These are phyloP conservation scores for Colletotrichum siamense DNA, from an alignment of 2,329 filamentous ascomycete species.

Conservation along the genomic window DNA sequence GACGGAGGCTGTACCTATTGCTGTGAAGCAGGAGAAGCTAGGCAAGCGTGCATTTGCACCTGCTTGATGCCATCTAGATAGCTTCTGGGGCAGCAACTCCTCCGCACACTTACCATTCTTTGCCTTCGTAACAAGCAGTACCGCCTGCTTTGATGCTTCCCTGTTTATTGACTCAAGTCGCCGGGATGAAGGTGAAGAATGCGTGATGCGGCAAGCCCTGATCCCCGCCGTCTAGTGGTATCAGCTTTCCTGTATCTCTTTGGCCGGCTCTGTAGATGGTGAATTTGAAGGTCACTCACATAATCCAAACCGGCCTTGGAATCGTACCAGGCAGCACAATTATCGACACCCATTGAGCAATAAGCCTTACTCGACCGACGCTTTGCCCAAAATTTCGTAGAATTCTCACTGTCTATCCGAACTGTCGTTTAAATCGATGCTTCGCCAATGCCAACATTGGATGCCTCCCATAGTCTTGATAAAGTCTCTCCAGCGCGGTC, in stretches of 20 bases:
- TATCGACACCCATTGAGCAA: background rate
- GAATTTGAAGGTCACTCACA: background rate
- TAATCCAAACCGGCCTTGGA: fast-evolving
- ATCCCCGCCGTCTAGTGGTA: fast-evolving
- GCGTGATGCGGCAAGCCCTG: background rate
- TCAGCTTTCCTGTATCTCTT: background rate
- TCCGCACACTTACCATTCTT: background rate
- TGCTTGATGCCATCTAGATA: background rate
- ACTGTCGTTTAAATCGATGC: background rate
- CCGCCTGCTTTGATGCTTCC: background rate
- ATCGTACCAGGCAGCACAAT: background rate
- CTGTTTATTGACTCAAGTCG: background rate
- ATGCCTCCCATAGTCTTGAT: background rate
- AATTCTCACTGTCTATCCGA: background rate
- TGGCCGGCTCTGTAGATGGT: background rate
- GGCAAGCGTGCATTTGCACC: background rate
- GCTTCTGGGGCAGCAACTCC: background rate
- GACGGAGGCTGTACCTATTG: background rate
- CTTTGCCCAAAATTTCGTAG: background rate
- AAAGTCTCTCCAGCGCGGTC: background rate
- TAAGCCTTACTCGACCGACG: fast-evolving
- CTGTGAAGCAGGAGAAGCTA: background rate
- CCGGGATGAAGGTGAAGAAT: background rate
- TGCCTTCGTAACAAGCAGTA: background rate
- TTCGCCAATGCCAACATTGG: background rate